These are phyloP conservation scores for Metschnikowia henanensis DNA, from an alignment of 805 yeast genomes.

Conservation along the genomic window DNA sequence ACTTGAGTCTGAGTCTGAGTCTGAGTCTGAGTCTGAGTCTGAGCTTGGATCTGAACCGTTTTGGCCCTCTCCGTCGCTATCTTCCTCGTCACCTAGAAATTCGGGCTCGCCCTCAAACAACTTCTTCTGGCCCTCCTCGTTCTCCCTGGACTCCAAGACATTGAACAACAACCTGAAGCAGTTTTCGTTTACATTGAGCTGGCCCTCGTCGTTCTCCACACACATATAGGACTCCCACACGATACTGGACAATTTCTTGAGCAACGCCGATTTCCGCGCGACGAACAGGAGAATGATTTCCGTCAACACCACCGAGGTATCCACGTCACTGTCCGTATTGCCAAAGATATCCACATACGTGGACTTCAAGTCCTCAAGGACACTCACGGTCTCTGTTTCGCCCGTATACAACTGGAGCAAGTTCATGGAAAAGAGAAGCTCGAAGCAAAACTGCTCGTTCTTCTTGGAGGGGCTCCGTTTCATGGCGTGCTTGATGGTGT, in stretches of 20 bases:
- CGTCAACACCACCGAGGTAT: slow-evolving; percentile 36
- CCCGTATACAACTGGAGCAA: slow-evolving; percentile 77
- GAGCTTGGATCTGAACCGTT: slow-evolving; percentile 26
- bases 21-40: slow-evolving; percentile 20
- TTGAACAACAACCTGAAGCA: slow-evolving; percentile 37
- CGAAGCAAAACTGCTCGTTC: slow-evolving; percentile 62
- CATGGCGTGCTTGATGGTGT: slow-evolving; percentile 24
- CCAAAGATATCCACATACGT: slow-evolving; percentile 52
- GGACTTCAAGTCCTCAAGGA: slow-evolving; percentile 68
- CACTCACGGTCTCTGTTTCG: slow-evolving; percentile 71
- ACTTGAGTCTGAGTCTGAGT: too few species aligned
- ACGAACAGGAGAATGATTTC: slow-evolving; percentile 47
- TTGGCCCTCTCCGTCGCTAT: too few species aligned
- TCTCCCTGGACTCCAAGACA: slow-evolving; percentile 59
- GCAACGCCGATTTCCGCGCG: slow-evolving; percentile 37
- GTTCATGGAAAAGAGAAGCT: slow-evolving; percentile 73
- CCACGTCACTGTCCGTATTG: slow-evolving; percentile 24
- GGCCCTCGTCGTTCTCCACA: slow-evolving; percentile 26
- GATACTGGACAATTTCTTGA: slow-evolving; percentile 36
- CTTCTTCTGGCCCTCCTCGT: slow-evolving; percentile 73
- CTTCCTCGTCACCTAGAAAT: slow-evolving; percentile 25
- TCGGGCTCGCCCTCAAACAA: slow-evolving; percentile 65
- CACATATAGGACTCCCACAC: slow-evolving; percentile 45
- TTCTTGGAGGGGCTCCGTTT: slow-evolving; percentile 21
- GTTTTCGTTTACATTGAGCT: slow-evolving; percentile 26